Conservation (phyloP, 2,329 filamentous ascomycete genomes). For the Pseudodiploospora longispora region DNA sequence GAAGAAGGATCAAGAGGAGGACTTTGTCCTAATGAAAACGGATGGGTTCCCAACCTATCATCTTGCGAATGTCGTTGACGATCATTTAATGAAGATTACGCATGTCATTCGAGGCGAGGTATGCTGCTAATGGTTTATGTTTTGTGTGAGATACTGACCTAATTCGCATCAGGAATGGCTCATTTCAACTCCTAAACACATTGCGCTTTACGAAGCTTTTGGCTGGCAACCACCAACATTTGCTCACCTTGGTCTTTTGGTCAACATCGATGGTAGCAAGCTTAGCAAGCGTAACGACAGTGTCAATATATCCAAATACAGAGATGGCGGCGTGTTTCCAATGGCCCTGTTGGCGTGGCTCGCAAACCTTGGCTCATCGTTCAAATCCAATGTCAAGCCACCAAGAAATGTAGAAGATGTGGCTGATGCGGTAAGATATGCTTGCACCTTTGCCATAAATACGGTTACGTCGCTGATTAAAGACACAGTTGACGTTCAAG, state of each 20-base stretch:
- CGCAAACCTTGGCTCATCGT: conserved; percentile 51
- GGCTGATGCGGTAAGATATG: conserved; percentile 50
- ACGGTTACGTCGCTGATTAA: conserved; percentile 14
- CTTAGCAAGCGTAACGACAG: conserved; percentile 72
- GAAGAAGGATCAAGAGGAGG: conserved; percentile 54
- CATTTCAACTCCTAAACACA: conserved; percentile 73
- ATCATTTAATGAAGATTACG: conserved; percentile 90
- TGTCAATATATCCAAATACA: conserved; percentile 44
- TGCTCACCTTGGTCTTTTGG: conserved; percentile 70
- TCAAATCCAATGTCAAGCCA: conserved; percentile 17
- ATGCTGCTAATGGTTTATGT: not conserved
- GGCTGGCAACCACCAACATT: conserved; percentile 67
- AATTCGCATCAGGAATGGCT: conserved; percentile 68
- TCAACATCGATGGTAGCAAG: conserved; percentile 62
- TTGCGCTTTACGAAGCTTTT: conserved; percentile 67
- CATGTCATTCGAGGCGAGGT: conserved; percentile 87
- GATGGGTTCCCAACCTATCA: conserved; percentile 95
- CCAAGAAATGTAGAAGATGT: conserved; percentile 56
- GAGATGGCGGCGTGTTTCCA: conserved; percentile 37
- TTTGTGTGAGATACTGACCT: not conserved
- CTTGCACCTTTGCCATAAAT: not conserved
- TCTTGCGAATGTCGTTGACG: conserved; percentile 93
- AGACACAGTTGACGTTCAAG: conserved; percentile 63
- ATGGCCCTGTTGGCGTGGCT: conserved; percentile 67
- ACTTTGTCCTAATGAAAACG: conserved; percentile 83